Conservation (phyloP, 352 stramenopile genomes). For the Globisporangium orthogonon region DNA sequence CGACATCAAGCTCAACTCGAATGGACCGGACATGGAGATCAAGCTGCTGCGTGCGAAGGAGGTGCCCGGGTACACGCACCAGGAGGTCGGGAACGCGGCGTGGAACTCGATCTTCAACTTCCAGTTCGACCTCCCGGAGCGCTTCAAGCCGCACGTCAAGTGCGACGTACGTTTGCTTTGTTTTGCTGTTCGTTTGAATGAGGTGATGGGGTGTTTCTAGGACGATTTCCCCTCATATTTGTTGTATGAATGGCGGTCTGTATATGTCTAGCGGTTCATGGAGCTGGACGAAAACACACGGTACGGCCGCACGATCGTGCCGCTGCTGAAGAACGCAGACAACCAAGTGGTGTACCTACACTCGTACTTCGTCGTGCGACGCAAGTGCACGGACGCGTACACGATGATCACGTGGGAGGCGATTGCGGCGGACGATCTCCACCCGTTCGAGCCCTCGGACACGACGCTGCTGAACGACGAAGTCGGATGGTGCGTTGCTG, state of each 20-base stretch:
- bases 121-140: conserved; percentile 54
- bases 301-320: conserved; percentile 70
- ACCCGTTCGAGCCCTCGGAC: conserved; percentile 49
- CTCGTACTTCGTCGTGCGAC: conserved; percentile 70
- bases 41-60: conserved; percentile 61
- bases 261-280: conserved; percentile 38
- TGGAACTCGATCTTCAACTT: conserved; percentile 83
- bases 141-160: conserved; percentile 58
- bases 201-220: background rate
- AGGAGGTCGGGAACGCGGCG: conserved; percentile 52
- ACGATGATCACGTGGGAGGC: conserved; percentile 69
- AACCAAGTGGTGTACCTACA: conserved; percentile 69
- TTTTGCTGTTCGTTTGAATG: background rate
- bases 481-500: conserved; percentile 55
- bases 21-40: conserved; percentile 76
- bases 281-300: conserved; percentile 72
- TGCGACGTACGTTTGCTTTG: conserved; percentile 27
- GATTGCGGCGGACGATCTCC: conserved; percentile 60
- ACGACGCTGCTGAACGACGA: conserved; percentile 68
- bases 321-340: conserved; percentile 55
- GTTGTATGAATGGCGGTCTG: background rate
- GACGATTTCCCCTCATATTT: background rate
- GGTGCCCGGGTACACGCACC: conserved; percentile 46
- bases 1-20: conserved; percentile 79
- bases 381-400: conserved; percentile 44